phyloP scores from a whole-genome alignment of 176 grass and related monocot species.

The Triticum monococcum region DNA sequence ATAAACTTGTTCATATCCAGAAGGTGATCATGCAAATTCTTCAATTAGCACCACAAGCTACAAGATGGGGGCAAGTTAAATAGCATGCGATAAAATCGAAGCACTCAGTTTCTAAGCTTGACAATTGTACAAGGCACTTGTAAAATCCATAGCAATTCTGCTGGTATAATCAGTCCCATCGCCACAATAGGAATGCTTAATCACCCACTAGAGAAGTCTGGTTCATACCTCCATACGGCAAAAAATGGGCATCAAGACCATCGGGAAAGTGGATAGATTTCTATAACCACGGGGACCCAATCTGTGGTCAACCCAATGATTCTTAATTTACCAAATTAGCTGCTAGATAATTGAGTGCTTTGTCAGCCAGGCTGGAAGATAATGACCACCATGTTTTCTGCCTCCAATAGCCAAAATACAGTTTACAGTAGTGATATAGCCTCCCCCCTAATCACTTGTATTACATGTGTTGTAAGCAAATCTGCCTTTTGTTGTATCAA shows the following conservation, averaged over 20 bases:
- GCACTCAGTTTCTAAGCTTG: neutral
- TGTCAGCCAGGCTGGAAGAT: neutral
- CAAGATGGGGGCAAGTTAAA: neutral
- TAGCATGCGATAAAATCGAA: neutral
- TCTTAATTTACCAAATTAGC: constrained; percentile 14
- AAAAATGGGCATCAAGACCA: constrained; percentile 16
- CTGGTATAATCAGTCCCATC: neutral
- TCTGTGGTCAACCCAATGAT: neutral
- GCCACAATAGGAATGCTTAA: neutral
- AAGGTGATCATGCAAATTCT: neutral
- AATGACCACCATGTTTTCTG: neutral
- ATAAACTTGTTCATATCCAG: neutral
- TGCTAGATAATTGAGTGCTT: neutral
- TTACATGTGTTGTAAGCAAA: neutral
- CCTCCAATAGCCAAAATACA: neutral
- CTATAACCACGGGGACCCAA: neutral
- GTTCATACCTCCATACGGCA: neutral
- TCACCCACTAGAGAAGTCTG: neutral
- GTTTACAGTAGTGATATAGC: constrained; percentile 1
- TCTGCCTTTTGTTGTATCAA: neutral
- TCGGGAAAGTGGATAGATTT: neutral
- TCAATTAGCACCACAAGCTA: neutral
- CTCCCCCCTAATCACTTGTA: neutral
- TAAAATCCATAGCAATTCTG: neutral
- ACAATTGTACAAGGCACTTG: neutral